Evolutionary conservation across 2,329 filamentous ascomycete genomes (phyloP).

Genomic region (Blastomyces silverae): DNA sequence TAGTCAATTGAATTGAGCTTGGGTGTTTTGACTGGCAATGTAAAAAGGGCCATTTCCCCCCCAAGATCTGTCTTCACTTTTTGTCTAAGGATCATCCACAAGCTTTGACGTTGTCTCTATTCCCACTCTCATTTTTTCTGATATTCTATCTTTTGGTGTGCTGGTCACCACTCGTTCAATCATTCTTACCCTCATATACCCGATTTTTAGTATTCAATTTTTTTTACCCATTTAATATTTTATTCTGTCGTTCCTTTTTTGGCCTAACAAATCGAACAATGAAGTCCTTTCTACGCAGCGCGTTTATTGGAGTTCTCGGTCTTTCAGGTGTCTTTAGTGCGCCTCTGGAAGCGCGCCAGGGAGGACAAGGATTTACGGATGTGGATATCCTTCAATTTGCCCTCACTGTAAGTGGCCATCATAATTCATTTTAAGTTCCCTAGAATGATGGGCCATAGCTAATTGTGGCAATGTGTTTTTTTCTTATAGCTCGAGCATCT

Average conservation of each 20-base stretch:
- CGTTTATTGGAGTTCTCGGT: constrained; percentile 17
- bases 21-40: constrained; percentile 1
- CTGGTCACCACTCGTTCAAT: constrained; percentile 21
- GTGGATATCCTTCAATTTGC: constrained; percentile 23
- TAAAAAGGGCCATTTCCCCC: neutral
- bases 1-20: constrained; percentile 4
- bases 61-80: constrained; percentile 6
- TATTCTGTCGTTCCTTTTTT: constrained; percentile 16
- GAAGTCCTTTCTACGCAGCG: constrained; percentile 18
- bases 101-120: constrained; percentile 14
- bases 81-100: constrained; percentile 11
- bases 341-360: constrained; percentile 16
- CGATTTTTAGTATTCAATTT: constrained; percentile 13
- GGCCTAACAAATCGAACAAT: constrained; percentile 15
- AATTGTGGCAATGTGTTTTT: neutral
- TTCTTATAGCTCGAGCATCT: constrained; percentile 45
- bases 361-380: constrained; percentile 13
- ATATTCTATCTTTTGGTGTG: constrained; percentile 19
- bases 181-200: constrained; percentile 8
- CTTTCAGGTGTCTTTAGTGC: constrained; percentile 15
- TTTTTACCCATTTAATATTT: constrained; percentile 17
- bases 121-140: constrained; percentile 17
- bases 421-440: neutral
- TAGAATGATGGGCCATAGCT: neutral
- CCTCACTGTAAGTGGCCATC: constrained; percentile 17